Base-by-base conservation (phyloP, 2,329 filamentous ascomycete genomes). In the Ceratocystis huliohia region DNA sequence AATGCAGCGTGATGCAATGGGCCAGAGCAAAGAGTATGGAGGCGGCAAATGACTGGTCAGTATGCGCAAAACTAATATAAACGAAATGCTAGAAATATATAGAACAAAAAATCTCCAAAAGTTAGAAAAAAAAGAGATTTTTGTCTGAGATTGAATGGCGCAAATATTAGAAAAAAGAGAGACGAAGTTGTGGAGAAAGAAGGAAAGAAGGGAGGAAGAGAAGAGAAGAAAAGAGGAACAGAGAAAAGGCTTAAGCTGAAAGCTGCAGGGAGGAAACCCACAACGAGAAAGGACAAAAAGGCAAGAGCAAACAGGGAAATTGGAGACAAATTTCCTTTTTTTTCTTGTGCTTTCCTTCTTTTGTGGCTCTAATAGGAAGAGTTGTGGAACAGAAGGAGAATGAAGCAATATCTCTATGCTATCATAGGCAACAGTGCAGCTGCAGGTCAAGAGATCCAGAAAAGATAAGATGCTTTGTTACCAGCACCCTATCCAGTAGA, bases 1-100 rank as follows among this genome's bases (percentile, higher is more conserved):
- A 61, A 68, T 68, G 66, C 64, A 64, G 46, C 30, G 61, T 46
- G 50, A 66, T 67, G 53, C 63, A 68, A 59, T 33, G 53, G 63
- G 56, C 41, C 28, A 67, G 28, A 67, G 44, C 46, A 59, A 28
- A 67, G 46, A 65, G 17, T 10, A 20, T 7, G 25, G 8, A 46
- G 41, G 37, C 37, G 13, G 37, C 37, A 13, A 41, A 41, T 20
- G 28, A 20, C 56, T 20, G 30, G 7, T 53, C 10, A n/a, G 56
- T n/a, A 59, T 30, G 56, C 56, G 30, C 56, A 59, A 41, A 37
- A n/a, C 13, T 37, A 30, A 28, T 53, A 53, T 53, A 53, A 53
- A 25, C 25, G 20, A 13, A 28, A 25, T 53, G 20, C 48, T 53
- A 28, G 48, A 53, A 53, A 53, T 53, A 22, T 53, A 41, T 41